Base-by-base conservation (phyloP, 2,329 filamentous ascomycete genomes). In the Ascochyta viciae-villosae region DNA sequence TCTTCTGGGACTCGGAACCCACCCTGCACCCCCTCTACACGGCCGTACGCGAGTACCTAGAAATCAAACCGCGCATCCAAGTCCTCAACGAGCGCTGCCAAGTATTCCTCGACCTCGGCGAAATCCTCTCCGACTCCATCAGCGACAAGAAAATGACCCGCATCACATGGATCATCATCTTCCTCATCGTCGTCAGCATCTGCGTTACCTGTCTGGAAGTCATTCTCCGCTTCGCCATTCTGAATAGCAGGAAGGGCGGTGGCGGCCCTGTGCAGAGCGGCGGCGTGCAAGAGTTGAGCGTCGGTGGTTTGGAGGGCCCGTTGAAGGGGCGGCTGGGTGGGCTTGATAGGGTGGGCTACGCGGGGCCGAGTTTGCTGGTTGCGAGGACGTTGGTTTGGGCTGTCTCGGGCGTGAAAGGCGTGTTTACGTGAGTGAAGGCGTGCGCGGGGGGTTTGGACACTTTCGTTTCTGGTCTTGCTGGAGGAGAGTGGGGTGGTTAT, bases 1-100 rank as follows among this genome's bases (percentile, higher is more conserved):
- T 97, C 83, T 96, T 98, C 83, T 99, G 95, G 95, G 93, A 98
- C 75, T 91, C 91, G 10, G 95, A 99, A 74, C 95, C 95, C 16
- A 97, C 92, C 0, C 83, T 99, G 0, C 92, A 97, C 74, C 95
- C 95, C 0, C 87, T 99, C 26, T 99, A 99, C 80, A 88, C 87
- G 56, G 95, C 93, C 57, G 92, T 98, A 46, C 91, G 95, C 67
- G 95, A 98, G 75, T 99, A 99, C 73, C 89, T 99, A 58, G 95
- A 99, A 73, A 98, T 99, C 75, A 94, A 96, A 71, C 92, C 90
- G 7, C 91, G 95, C 50, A 96, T 96, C 74, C 92, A 96, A 76
- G 93, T 98, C 23, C 88, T 99, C 62, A 99, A 99, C 77, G 95
- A 98, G 78, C 89, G 95, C 49, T 99, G 95, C 75, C 88, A 91